A percentile compares a stretch with the other conserved stretches of the same genome.
These are phyloP conservation scores for Amanita phalloides DNA, from an alignment of 768 basidiomycete genomes.

Conservation along the genomic window DNA sequence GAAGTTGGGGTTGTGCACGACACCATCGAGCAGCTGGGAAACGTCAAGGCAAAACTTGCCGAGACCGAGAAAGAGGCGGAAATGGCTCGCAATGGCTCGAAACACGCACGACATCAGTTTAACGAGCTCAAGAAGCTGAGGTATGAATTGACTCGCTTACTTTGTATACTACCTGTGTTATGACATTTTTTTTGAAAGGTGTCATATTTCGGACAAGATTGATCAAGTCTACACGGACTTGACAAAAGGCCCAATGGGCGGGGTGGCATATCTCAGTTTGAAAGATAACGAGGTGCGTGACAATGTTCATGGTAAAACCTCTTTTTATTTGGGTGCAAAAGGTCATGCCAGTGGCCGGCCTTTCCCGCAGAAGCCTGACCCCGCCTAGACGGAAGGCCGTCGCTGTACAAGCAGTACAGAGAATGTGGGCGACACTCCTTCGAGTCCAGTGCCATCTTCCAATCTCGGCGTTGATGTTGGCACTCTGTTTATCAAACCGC, in stretches of 20 bases:
- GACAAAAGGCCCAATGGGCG: slow-evolving; percentile 94
- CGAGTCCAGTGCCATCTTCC: too few relatives aligned
- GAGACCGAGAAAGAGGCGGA: slow-evolving; percentile 93
- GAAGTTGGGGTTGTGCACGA: too few relatives aligned
- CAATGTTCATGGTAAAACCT: not conserved
- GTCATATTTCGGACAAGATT: slow-evolving; percentile 89
- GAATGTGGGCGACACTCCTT: slow-evolving; percentile 26
- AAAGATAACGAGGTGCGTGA: slow-evolving; percentile 84
- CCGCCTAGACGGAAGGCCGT: not conserved
- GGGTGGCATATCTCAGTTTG: slow-evolving; percentile 91
- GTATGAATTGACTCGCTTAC: slow-evolving; percentile 25
- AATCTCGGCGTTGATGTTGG: too few relatives aligned
- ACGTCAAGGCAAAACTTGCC: slow-evolving; percentile 73
- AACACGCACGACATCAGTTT: slow-evolving; percentile 81
- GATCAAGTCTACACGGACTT: slow-evolving; percentile 96
- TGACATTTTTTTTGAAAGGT: slow-evolving; percentile 19
- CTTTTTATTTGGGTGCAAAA: not conserved
- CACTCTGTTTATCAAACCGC: too few relatives aligned
- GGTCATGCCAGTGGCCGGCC: not conserved
- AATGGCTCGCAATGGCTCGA: slow-evolving; percentile 83
- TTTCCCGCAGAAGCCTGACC: slow-evolving; percentile 1
- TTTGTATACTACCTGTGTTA: not conserved
- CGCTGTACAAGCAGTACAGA: slow-evolving; percentile 20
- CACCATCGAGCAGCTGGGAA: slow-evolving; percentile 75
- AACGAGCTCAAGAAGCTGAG: slow-evolving; percentile 76